Conservation (phyloP, 2,329 filamentous ascomycete species). For the Torrubiella hemipterigena region DNA sequence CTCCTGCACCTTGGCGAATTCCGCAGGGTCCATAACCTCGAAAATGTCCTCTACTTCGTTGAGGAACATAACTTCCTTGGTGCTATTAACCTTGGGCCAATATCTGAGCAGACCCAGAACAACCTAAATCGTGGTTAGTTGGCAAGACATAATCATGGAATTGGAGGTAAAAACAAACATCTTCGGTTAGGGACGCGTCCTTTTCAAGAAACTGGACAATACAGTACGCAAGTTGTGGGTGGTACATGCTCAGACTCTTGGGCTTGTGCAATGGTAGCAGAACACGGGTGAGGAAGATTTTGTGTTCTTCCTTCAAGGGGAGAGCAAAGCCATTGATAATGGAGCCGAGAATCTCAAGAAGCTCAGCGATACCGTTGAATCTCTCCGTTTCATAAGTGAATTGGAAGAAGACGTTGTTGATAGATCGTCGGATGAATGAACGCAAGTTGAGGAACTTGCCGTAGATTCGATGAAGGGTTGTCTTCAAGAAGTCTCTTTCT, state of each 20-base stretch:
- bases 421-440: conserved; percentile 93
- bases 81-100: conserved; percentile 99
- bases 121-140: conserved; percentile 43
- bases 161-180: conserved; percentile 44
- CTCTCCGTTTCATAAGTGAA: conserved; percentile 98
- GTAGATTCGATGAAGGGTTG: conserved; percentile 93
- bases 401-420: conserved; percentile 99
- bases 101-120: conserved; percentile 89
- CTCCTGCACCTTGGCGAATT: conserved; percentile 98
- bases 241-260: conserved; percentile 99
- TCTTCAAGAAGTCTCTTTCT: conserved; percentile 96
- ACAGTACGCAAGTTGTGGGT: conserved; percentile 94
- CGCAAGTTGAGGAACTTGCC: conserved; percentile 97
- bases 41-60: conserved; percentile 99
- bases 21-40: conserved; percentile 97
- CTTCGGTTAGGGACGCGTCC: conserved; percentile 91
- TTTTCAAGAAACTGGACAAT: conserved; percentile 99
- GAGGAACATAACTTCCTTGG: conserved; percentile 98
- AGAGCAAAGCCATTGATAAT: conserved; percentile 99
- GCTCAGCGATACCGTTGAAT: conserved; percentile 95
- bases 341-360: conserved; percentile 91
- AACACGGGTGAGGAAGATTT: conserved; percentile 89
- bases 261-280: conserved; percentile 93
- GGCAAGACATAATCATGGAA: not conserved
- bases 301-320: conserved; percentile 96